Conservation (phyloP, 352 stramenopile genomes). For the Peronospora belbahrii region DNA sequence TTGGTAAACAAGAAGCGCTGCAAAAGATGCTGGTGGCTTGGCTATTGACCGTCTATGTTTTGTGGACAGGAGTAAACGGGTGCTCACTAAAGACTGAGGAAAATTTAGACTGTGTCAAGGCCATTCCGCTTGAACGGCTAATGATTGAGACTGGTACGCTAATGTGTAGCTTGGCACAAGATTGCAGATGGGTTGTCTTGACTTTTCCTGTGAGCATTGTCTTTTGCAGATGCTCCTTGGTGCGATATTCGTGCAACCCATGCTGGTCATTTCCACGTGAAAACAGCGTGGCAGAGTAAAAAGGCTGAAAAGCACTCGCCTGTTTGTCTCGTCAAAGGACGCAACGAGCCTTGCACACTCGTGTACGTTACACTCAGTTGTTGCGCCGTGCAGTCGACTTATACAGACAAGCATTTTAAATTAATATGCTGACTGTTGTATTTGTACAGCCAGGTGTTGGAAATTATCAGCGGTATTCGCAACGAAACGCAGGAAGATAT, state of each 20-base stretch:
- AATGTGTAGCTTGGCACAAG: neutral
- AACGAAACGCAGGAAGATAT: conserved; percentile 42
- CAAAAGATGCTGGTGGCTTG: neutral
- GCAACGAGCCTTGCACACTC: conserved; percentile 94
- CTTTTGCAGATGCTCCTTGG: conserved; percentile 89
- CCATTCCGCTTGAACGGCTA: conserved; percentile 87
- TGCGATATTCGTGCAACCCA: conserved; percentile 94
- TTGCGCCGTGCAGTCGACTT: neutral
- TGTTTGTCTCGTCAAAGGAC: conserved; percentile 87
- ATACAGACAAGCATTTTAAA: neutral
- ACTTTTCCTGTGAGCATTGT: neutral
- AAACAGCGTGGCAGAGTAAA: conserved; percentile 84
- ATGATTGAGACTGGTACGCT: conserved; percentile 91
- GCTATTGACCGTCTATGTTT: neutral
- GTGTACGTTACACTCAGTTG: conserved; percentile 59
- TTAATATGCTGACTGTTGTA: neutral
- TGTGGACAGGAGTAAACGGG: conserved; percentile 86
- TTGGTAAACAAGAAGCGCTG: conserved; percentile 45
- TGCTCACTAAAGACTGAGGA: conserved; percentile 94
- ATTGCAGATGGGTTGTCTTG: neutral
- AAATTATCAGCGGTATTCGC: conserved; percentile 66
- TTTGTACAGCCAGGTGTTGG: conserved; percentile 70
- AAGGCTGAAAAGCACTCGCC: conserved; percentile 91
- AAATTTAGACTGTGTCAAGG: conserved; percentile 88
- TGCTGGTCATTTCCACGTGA: conserved; percentile 82